phyloP scores from a whole-genome alignment of 2,329 filamentous ascomycete genomes.

The Aureobasidium lini region DNA sequence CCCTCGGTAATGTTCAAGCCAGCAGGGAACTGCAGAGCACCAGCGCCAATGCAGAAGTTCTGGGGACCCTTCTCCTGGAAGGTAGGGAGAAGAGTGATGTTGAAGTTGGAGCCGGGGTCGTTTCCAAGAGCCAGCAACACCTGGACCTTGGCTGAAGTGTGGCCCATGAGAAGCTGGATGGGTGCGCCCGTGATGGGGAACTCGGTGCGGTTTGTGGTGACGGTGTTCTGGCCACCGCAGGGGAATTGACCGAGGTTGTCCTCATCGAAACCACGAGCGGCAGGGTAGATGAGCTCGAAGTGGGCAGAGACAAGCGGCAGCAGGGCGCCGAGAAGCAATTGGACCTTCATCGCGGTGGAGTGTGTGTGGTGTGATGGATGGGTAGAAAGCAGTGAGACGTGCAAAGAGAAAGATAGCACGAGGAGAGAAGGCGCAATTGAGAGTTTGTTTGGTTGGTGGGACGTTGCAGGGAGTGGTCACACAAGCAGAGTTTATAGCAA shows the following conservation, averaged over 20 bases:
- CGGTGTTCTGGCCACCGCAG: conserved; percentile 44
- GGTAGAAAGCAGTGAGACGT: too few species aligned
- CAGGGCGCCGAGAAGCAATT: conserved; percentile 30
- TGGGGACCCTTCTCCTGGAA: conserved; percentile 55
- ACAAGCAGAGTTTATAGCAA: conserved; percentile 6
- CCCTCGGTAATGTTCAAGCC: conserved; percentile 50
- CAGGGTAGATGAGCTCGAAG: conserved; percentile 48
- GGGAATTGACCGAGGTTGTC: conserved; percentile 40
- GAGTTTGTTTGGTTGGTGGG: conserved; percentile 5
- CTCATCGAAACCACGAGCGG: conserved; percentile 42
- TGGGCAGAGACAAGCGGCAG: conserved; percentile 45
- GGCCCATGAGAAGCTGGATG: conserved; percentile 45
- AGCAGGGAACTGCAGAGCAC: conserved; percentile 45
- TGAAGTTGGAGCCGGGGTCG: conserved; percentile 54
- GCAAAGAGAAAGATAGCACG: neutral
- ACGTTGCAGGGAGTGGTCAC: conserved; percentile 1
- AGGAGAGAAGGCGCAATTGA: neutral
- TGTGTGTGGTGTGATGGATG: neutral
- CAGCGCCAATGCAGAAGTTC: conserved; percentile 54
- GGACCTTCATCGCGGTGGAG: conserved; percentile 24
- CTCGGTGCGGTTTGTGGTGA: conserved; percentile 37
- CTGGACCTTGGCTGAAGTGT: conserved; percentile 45
- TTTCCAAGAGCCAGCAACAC: conserved; percentile 47
- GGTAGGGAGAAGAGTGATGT: conserved; percentile 57
- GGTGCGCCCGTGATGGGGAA: conserved; percentile 44